These are phyloP conservation scores for Castanea crenata DNA, from an alignment of 306 rosid species.

Conservation along the genomic window DNA sequence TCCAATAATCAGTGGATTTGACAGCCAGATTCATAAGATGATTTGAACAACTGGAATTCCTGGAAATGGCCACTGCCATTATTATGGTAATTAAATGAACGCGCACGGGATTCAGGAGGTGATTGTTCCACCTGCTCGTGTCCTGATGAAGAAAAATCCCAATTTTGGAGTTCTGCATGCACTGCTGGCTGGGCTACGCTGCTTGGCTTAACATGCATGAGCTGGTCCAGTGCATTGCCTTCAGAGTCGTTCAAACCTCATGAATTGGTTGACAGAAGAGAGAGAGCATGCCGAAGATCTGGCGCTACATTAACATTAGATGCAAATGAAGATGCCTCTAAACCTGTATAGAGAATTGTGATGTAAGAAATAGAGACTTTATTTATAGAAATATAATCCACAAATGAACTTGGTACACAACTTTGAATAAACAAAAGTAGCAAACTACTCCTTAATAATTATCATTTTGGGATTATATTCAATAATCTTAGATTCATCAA, in stretches of 20 bases:
- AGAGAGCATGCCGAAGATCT: constrained; percentile 6
- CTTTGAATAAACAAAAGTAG: not conserved
- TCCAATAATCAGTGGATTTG: not conserved
- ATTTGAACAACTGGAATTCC: not conserved
- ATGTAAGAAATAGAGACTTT: not conserved
- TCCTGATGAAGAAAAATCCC: not conserved
- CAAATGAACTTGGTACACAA: not conserved
- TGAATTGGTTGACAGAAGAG: constrained; percentile 8
- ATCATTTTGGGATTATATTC: not conserved
- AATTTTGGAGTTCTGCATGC: not conserved
- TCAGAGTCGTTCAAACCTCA: not conserved
- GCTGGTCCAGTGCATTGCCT: not conserved
- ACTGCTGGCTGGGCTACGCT: not conserved
- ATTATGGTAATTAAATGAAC: not conserved
- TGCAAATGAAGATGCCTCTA: not conserved
- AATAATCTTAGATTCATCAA: not conserved
- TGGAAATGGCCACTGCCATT: not conserved
- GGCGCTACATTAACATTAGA: not conserved
- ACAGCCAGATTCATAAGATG: not conserved
- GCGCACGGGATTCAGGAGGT: not conserved
- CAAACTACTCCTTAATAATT: too few relatives aligned
- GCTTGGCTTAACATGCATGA: not conserved
- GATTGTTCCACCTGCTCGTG: not conserved
- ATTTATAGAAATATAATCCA: not conserved
- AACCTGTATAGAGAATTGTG: not conserved